These are phyloP conservation scores for Thelephora ganbajun DNA, from an alignment of 768 basidiomycete genomes.

Conservation along the genomic window DNA sequence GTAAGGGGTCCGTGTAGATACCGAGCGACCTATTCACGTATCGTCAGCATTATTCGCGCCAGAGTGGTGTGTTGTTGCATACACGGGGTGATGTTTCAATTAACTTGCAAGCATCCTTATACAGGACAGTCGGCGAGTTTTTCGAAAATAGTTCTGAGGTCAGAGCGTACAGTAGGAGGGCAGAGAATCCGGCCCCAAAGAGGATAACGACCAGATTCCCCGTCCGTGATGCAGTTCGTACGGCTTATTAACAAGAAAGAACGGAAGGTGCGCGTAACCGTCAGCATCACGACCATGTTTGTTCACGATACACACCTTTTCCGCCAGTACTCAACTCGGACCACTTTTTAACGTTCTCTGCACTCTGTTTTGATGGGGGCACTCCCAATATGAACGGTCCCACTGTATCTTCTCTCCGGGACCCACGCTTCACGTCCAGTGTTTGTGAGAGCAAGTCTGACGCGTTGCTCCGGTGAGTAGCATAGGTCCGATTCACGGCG, in stretches of 20 bases:
- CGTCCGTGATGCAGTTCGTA: slow-evolving; percentile 37
- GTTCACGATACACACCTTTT: slow-evolving; percentile 37
- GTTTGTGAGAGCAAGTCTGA: slow-evolving; percentile 49
- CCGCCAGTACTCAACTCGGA: slow-evolving; percentile 62
- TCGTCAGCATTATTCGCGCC: not conserved
- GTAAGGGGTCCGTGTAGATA: slow-evolving; percentile 53
- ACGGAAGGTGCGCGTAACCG: not conserved
- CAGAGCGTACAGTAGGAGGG: slow-evolving; percentile 62
- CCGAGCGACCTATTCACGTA: slow-evolving; percentile 39
- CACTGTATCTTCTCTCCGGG: slow-evolving; percentile 38
- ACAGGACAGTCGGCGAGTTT: slow-evolving; percentile 77
- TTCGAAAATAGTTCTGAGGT: slow-evolving; percentile 78
- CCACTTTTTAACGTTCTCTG: slow-evolving; percentile 58
- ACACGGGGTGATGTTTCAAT: slow-evolving; percentile 29
- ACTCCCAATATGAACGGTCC: slow-evolving; percentile 72
- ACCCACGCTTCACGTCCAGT: slow-evolving; percentile 40
- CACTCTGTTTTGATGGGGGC: slow-evolving; percentile 36
- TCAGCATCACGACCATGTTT: not conserved
- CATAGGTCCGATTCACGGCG: slow-evolving; percentile 20
- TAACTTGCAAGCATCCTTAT: slow-evolving; percentile 41
- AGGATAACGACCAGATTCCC: slow-evolving; percentile 42
- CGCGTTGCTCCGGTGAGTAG: slow-evolving; percentile 29
- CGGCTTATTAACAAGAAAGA: slow-evolving; percentile 21
- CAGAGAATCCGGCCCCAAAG: slow-evolving; percentile 69
- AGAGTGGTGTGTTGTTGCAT: not conserved